phyloP scores from a whole-genome alignment of 2,329 filamentous ascomycete genomes.

The Ophiostoma australiae region DNA sequence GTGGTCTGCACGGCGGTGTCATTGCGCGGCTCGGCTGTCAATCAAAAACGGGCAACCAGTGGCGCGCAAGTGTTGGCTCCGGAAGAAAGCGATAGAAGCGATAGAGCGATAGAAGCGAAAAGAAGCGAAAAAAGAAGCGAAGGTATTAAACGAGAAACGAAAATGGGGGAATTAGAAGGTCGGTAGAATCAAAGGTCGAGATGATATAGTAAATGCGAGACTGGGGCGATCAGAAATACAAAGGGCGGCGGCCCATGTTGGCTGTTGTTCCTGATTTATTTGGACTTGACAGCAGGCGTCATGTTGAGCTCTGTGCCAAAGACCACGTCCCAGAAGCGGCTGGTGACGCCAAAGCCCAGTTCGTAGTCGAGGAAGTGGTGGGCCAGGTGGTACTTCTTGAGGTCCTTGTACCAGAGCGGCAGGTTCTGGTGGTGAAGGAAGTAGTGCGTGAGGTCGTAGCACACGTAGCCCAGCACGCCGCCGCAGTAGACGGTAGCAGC shows the following conservation, averaged over 20 bases:
- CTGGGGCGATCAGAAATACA: background rate
- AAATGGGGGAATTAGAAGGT: background rate
- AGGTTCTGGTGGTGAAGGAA: conserved; percentile 95
- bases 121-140: background rate
- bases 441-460: conserved; percentile 97
- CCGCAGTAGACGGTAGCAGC: conserved; percentile 77
- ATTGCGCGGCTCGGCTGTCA: conserved; percentile 8
- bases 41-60: conserved; percentile 2
- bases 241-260: conserved; percentile 29
- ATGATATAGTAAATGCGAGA: background rate
- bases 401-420: conserved; percentile 78
- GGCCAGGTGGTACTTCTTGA: conserved; percentile 96
- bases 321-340: conserved; percentile 87
- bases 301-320: conserved; percentile 76
- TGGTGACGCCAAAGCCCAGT: conserved; percentile 95
- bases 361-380: conserved; percentile 98
- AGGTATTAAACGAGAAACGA: conserved; percentile 6
- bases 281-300: conserved; percentile 35
- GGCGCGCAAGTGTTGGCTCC: conserved; percentile 4
- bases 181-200: conserved; percentile 13
- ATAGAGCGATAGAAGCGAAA: no score
- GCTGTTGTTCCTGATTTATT: conserved; percentile 33
- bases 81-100: conserved; percentile 10
- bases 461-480: conserved; percentile 90
- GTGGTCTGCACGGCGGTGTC: conserved; percentile 13